Percentiles rank a stretch among this genome's conserved stretches.
These are phyloP conservation scores for Solanum chmielewskii DNA, from an alignment of 257 asterid species.

Conservation along the genomic window DNA sequence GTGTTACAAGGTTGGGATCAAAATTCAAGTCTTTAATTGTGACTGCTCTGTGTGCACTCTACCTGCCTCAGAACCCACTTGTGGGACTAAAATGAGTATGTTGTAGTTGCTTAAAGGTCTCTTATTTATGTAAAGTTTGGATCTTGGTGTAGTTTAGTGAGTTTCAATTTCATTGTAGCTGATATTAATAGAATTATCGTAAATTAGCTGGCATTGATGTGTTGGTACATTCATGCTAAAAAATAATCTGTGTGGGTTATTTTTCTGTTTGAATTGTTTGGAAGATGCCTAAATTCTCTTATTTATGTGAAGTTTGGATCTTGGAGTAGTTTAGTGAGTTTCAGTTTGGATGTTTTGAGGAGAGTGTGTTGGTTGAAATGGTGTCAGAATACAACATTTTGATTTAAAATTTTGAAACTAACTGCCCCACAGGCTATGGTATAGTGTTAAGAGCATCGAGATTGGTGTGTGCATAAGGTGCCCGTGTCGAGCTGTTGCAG, in stretches of 20 bases:
- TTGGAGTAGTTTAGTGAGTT: not conserved
- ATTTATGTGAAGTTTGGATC: not conserved
- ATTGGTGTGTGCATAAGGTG: not conserved
- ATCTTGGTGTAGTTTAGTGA: not conserved
- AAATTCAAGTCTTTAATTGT: too few relatives aligned
- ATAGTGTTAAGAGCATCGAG: not conserved
- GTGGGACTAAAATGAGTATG: not conserved
- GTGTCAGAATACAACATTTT: not conserved
- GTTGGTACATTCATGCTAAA: not conserved
- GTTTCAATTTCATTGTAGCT: not conserved
- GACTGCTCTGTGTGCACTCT: not conserved
- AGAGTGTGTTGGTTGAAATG: not conserved
- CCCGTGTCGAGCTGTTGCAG: not conserved
- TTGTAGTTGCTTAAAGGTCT: not conserved
- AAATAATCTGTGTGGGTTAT: not conserved
- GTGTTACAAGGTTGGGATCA: too few relatives aligned
- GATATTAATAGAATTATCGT: not conserved
- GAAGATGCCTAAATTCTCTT: not conserved
- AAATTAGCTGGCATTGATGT: not conserved
- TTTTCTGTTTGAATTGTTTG: not conserved
- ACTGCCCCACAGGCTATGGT: not conserved
- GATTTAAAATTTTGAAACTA: not conserved
- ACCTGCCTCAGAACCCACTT: not conserved
- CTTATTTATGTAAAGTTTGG: not conserved
- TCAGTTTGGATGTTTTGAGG: not conserved